Evolutionary conservation across 208 protist genomes (phyloP).

Genomic region (Trypanosoma rangeli): DNA sequence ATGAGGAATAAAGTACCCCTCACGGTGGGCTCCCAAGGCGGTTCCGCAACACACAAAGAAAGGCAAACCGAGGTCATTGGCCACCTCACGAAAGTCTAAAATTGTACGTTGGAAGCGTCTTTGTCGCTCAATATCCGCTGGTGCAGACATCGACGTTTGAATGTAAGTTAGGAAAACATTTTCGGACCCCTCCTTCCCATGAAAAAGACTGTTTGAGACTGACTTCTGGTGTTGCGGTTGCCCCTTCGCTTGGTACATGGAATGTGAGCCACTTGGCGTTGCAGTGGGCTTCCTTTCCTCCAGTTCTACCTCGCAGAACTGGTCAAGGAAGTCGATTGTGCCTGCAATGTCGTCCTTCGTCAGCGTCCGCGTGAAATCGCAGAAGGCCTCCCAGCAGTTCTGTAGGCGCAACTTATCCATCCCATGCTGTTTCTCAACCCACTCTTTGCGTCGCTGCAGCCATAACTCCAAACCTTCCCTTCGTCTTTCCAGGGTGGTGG

Average conservation of each 20-base stretch:
- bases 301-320: slow-evolving; percentile 25
- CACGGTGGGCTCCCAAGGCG: slow-evolving; percentile 74
- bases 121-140: slow-evolving; percentile 42
- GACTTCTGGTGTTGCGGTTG: neutral
- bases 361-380: slow-evolving; percentile 18
- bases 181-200: neutral
- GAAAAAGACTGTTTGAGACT: neutral
- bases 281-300: neutral
- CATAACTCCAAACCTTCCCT: slow-evolving; percentile 16
- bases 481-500: slow-evolving; percentile 11
- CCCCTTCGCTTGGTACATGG: neutral
- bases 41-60: slow-evolving; percentile 89
- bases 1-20: slow-evolving; percentile 82
- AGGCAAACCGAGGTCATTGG: slow-evolving; percentile 27
- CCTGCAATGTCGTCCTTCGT: slow-evolving; percentile 22
- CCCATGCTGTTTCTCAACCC: neutral
- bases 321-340: slow-evolving; percentile 26
- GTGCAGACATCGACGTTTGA: neutral
- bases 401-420: slow-evolving; percentile 5
- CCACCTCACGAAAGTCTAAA: slow-evolving; percentile 46
- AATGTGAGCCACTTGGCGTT: neutral
- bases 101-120: slow-evolving; percentile 63
- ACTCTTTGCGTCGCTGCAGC: neutral
- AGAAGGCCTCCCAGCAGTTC: slow-evolving; percentile 27
- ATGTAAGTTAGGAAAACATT: slow-evolving; percentile 23